These are phyloP conservation scores for Talaromyces sp. DNA, from an alignment of 2,329 filamentous ascomycete species.

Conservation along the genomic window DNA sequence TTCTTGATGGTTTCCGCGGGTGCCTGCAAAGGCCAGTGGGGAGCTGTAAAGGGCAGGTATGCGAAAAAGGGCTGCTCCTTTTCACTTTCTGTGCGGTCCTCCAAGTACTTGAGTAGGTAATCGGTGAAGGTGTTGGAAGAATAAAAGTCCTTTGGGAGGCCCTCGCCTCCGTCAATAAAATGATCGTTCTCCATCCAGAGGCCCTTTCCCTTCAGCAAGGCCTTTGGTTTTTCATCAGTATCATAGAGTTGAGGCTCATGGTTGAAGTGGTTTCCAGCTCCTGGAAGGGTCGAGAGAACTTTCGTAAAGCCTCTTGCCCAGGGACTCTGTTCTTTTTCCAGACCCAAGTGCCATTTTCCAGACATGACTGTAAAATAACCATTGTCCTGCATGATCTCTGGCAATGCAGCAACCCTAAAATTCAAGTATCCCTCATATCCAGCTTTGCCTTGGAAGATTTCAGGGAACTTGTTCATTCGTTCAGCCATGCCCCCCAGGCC, in stretches of 20 bases:
- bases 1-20: slow-evolving; percentile 44
- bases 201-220: background rate
- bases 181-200: background rate
- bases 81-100: slow-evolving; percentile 30
- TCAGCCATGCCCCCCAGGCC: slow-evolving; percentile 30
- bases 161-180: background rate
- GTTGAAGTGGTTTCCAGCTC: slow-evolving; percentile 32
- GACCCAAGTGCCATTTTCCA: slow-evolving; percentile 32
- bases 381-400: slow-evolving; percentile 30
- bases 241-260: background rate
- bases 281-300: slow-evolving; percentile 27
- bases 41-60: slow-evolving; percentile 47
- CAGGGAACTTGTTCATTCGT: slow-evolving; percentile 15
- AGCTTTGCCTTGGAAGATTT: slow-evolving; percentile 23
- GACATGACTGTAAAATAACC: slow-evolving; percentile 32
- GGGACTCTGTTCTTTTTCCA: no score
- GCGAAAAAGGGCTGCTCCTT: slow-evolving; percentile 45
- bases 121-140: background rate
- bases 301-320: slow-evolving; percentile 27
- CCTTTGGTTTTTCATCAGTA: background rate
- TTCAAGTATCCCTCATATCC: slow-evolving; percentile 36
- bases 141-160: background rate
- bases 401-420: slow-evolving; percentile 29
- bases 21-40: slow-evolving; percentile 52
- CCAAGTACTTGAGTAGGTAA: slow-evolving; percentile 19